These are phyloP conservation scores for Venustampulla echinocandica DNA, from an alignment of 495 filamentous ascomycete species.

Conservation along the genomic window DNA sequence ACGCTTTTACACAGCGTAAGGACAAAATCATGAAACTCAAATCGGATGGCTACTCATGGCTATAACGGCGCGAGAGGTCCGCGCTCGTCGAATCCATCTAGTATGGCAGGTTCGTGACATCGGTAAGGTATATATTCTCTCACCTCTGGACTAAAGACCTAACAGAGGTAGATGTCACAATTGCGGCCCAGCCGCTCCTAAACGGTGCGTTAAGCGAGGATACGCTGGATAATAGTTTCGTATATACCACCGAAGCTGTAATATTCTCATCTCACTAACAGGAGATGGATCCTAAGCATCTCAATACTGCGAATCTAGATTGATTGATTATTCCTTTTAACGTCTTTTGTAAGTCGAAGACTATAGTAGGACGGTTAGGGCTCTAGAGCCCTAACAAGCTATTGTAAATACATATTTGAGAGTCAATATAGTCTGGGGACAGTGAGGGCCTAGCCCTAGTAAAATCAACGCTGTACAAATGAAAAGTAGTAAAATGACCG, in stretches of 20 bases:
- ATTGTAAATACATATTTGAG: too few relatives aligned
- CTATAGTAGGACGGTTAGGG: too few relatives aligned
- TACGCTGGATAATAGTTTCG: slow-evolving; percentile 10
- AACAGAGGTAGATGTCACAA: not conserved
- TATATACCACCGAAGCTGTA: not conserved
- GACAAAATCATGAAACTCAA: too few relatives aligned
- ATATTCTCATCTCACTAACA: not conserved
- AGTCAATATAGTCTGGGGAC: too few relatives aligned
- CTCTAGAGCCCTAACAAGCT: too few relatives aligned
- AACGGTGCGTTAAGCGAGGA: slow-evolving; percentile 9
- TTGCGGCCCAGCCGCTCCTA: slow-evolving; percentile 3
- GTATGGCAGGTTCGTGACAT: slow-evolving; percentile 27
- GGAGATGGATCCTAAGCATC: not conserved
- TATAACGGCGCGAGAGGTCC: slow-evolving; percentile 7
- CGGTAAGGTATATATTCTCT: slow-evolving; percentile 2
- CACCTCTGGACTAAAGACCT: not conserved
- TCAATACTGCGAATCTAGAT: too few relatives aligned
- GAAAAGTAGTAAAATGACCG: too few relatives aligned
- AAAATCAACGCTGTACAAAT: too few relatives aligned
- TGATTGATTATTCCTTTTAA: too few relatives aligned
- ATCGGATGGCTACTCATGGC: slow-evolving; percentile 3
- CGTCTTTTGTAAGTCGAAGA: too few relatives aligned
- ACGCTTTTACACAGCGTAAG: too few relatives aligned
- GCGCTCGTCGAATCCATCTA: slow-evolving; percentile 24
- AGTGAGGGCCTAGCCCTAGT: too few relatives aligned